Conservation (phyloP, 192 early-diverging fungal species). For the Coemansia sp. region DNA sequence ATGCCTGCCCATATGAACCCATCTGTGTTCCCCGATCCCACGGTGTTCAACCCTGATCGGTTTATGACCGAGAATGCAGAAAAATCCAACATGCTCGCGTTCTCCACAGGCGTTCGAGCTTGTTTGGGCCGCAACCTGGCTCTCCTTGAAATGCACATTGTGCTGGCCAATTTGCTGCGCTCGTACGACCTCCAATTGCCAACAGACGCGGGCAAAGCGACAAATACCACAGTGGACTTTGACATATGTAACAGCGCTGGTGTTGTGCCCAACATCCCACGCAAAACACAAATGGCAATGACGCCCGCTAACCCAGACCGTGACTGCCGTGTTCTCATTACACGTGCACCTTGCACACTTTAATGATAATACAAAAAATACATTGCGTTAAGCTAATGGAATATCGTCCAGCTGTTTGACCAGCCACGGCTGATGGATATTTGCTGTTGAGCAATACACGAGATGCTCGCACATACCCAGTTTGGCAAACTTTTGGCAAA, state of each 20-base stretch:
- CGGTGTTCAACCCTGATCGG: conserved; percentile 42
- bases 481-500: conserved; percentile 18
- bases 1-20: conserved; percentile 38
- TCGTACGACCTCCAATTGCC: conserved; percentile 24
- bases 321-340: conserved; percentile 33
- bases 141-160: conserved; percentile 49
- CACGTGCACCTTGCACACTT: neutral
- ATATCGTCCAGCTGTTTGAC: conserved; percentile 15
- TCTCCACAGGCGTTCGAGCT: conserved; percentile 54
- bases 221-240: neutral
- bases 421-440: conserved; percentile 35
- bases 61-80: conserved; percentile 20
- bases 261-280: conserved; percentile 21
- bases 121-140: conserved; percentile 56
- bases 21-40: conserved; percentile 10
- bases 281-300: conserved; percentile 36
- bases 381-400: neutral
- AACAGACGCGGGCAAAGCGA: neutral
- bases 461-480: conserved; percentile 29
- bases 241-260: neutral
- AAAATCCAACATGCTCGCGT: conserved; percentile 36
- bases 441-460: conserved; percentile 19
- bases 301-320: conserved; percentile 36
- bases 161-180: conserved; percentile 44
- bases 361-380: neutral